These are phyloP conservation scores for Wickerhamiella azymoides DNA, from an alignment of 805 yeast genomes.

Conservation along the genomic window DNA sequence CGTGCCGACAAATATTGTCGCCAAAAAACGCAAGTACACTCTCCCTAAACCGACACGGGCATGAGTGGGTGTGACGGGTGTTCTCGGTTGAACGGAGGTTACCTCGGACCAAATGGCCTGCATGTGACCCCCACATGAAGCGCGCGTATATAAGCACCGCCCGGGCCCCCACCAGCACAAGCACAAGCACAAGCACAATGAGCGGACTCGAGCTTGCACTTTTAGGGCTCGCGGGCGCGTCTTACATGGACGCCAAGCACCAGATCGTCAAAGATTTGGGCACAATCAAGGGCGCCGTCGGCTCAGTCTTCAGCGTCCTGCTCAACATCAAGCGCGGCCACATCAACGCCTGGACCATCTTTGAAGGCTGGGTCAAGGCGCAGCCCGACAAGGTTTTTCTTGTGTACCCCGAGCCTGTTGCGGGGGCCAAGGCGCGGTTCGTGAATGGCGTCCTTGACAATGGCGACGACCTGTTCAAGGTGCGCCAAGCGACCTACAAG, in stretches of 20 bases:
- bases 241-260: slow-evolving; percentile 17
- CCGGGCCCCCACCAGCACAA: neutral
- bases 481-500: slow-evolving; percentile 54
- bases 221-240: slow-evolving; percentile 14
- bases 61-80: too few relatives aligned
- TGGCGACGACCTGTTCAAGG: slow-evolving; percentile 38
- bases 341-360: slow-evolving; percentile 53
- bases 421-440: slow-evolving; percentile 10
- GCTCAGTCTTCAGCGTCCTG: slow-evolving; percentile 4
- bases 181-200: neutral
- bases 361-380: slow-evolving; percentile 41
- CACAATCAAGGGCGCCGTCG: slow-evolving; percentile 8
- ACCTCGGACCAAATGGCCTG: neutral
- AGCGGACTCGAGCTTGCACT: slow-evolving; percentile 14
- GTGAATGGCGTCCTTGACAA: slow-evolving; percentile 20
- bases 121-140: neutral
- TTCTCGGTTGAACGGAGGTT: too few relatives aligned
- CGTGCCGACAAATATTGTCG: too few relatives aligned
- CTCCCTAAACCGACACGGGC: too few relatives aligned
- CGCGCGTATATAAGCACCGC: neutral
- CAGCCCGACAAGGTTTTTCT: slow-evolving; percentile 45
- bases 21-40: too few relatives aligned
- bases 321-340: slow-evolving; percentile 12
- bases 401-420: slow-evolving; percentile 41
- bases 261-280: slow-evolving; percentile 13